These are phyloP conservation scores for Tubosaeta brunneosetosa DNA, from an alignment of 768 basidiomycete species.

Conservation along the genomic window DNA sequence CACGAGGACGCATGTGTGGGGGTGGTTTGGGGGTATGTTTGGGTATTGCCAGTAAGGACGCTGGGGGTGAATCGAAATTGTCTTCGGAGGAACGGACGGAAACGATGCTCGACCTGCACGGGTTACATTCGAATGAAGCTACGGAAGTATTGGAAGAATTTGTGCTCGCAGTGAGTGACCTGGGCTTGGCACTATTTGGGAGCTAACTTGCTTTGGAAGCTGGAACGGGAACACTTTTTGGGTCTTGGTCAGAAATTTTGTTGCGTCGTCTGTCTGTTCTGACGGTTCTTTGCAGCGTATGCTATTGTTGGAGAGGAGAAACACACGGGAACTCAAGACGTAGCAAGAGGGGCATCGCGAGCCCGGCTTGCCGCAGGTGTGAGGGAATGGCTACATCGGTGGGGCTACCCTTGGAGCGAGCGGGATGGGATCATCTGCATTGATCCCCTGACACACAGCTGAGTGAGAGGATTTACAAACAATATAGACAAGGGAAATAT, in stretches of 20 bases:
- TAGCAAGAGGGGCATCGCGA: slow-evolving; percentile 74
- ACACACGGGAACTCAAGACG: slow-evolving; percentile 90
- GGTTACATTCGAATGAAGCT: slow-evolving; percentile 90
- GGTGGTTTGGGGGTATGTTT: slow-evolving; percentile 81
- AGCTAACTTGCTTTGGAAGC: slow-evolving; percentile 37
- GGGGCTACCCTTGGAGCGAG: slow-evolving; percentile 96
- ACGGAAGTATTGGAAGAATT: slow-evolving; percentile 88
- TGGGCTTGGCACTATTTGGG: background rate
- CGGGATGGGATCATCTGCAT: slow-evolving; percentile 87
- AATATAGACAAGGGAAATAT: slow-evolving; percentile 6
- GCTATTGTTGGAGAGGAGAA: slow-evolving; percentile 94
- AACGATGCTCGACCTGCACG: slow-evolving; percentile 83
- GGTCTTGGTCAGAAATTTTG: slow-evolving; percentile 61
- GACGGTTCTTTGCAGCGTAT: slow-evolving; percentile 51
- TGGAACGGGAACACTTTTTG: slow-evolving; percentile 84
- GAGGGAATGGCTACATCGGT: slow-evolving; percentile 86
- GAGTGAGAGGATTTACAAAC: slow-evolving; percentile 6
- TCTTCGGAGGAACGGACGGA: slow-evolving; percentile 90
- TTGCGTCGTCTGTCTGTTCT: slow-evolving; percentile 2
- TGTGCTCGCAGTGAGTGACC: slow-evolving; percentile 67
- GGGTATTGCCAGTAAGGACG: slow-evolving; percentile 68
- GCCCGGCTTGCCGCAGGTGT: slow-evolving; percentile 81
- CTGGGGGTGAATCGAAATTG: slow-evolving; percentile 50
- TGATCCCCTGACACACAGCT: slow-evolving; percentile 73
- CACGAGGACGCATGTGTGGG: slow-evolving; percentile 70